Conservation (phyloP, 2,329 filamentous ascomycete species). For the Alternaria dauci region DNA sequence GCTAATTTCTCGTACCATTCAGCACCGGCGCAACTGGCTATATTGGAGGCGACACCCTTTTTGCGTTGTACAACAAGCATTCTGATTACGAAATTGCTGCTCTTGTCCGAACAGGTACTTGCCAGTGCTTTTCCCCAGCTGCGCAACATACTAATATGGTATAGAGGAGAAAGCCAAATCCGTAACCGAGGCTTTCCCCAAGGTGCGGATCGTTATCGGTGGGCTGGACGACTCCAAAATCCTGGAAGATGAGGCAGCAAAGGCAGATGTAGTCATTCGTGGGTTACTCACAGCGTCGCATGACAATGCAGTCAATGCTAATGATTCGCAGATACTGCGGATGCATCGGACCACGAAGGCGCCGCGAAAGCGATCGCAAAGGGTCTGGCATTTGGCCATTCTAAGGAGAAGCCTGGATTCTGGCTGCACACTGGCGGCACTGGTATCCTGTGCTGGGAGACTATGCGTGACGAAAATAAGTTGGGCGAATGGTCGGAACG, state of each 20-base stretch:
- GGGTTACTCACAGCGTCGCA: neutral
- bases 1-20: neutral
- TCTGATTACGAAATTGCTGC: slow-evolving; percentile 58
- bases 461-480: slow-evolving; percentile 53
- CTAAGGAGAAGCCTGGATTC: slow-evolving; percentile 55
- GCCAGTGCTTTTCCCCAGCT: no score
- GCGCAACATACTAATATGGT: neutral
- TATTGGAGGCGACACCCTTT: slow-evolving; percentile 53
- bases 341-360: slow-evolving; percentile 40
- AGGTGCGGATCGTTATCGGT: slow-evolving; percentile 59
- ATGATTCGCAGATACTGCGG: slow-evolving; percentile 32
- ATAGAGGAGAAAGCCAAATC: slow-evolving; percentile 54
- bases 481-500: slow-evolving; percentile 59
- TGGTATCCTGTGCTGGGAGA: slow-evolving; percentile 62
- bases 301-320: neutral
- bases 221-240: slow-evolving; percentile 57
- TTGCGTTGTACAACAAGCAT: slow-evolving; percentile 54
- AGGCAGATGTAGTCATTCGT: slow-evolving; percentile 60
- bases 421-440: slow-evolving; percentile 65
- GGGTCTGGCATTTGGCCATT: slow-evolving; percentile 59
- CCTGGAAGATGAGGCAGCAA: slow-evolving; percentile 57
- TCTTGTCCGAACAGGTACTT: slow-evolving; percentile 50
- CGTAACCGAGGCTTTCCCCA: slow-evolving; percentile 56
- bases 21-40: slow-evolving; percentile 43
- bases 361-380: slow-evolving; percentile 59